Conservation (phyloP, 306 rosid genomes). For the Cicer yamashitae region DNA sequence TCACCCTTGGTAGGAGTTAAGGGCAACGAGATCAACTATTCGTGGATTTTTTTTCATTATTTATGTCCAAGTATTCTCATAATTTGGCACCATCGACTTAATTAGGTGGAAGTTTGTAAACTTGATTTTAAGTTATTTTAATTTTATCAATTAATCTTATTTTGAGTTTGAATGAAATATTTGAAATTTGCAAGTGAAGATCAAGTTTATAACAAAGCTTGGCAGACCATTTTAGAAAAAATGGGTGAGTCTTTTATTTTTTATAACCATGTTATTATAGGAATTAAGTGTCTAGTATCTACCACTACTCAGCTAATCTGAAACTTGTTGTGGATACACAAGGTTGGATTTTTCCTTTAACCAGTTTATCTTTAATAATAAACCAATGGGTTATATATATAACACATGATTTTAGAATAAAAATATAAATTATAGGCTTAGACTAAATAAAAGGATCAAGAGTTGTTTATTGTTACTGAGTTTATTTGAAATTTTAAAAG, state of each 20-base stretch:
- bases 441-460: background rate
- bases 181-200: background rate
- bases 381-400: too few relatives aligned
- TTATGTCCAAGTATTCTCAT: background rate
- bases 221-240: conserved; percentile 5
- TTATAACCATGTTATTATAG: too few relatives aligned
- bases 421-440: background rate
- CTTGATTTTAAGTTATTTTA: background rate
- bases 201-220: background rate
- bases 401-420: background rate
- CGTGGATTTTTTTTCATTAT: background rate
- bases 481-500: background rate
- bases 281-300: background rate
- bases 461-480: background rate
- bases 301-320: too few relatives aligned
- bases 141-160: background rate
- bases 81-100: conserved; percentile 10
- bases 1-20: background rate
- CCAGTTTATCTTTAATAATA: too few relatives aligned
- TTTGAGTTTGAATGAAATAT: background rate
- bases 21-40: conserved; percentile 9
- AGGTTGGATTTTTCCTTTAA: too few relatives aligned
- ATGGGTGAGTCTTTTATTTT: background rate
- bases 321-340: too few relatives aligned
- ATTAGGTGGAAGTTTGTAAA: background rate